A percentile compares a stretch with the other conserved stretches of the same genome.
phyloP scores from a whole-genome alignment of 345 rosid genomes.

The Excoecaria cochinchinensis region DNA sequence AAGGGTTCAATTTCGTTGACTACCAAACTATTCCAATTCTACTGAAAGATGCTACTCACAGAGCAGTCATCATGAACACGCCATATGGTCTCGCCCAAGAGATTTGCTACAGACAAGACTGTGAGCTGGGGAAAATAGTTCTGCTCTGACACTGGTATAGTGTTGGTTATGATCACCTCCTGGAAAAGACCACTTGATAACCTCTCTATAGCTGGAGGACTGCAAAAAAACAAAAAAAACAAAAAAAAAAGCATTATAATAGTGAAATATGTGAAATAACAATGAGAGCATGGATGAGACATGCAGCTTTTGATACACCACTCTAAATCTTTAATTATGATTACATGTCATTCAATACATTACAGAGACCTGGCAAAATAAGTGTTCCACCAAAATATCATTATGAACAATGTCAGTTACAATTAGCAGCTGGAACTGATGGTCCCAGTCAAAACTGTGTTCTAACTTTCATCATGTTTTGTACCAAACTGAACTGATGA shows the following conservation, averaged over 20 bases:
- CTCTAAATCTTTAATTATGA: neutral
- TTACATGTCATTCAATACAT: neutral
- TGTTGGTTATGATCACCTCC: slow-evolving; percentile 93
- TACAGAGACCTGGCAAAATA: neutral
- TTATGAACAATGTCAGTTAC: neutral
- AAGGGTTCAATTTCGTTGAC: slow-evolving; percentile 13
- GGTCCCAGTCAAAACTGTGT: neutral
- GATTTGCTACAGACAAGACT: slow-evolving; percentile 90
- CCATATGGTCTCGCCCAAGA: slow-evolving; percentile 95
- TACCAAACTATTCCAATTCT: slow-evolving; percentile 14
- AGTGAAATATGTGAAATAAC: slow-evolving; percentile 4
- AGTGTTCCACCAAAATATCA: neutral
- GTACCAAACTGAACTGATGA: neutral
- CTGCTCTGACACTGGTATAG: slow-evolving; percentile 78
- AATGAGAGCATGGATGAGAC: slow-evolving; percentile 6
- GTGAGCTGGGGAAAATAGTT: slow-evolving; percentile 94
- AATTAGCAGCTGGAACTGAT: neutral
- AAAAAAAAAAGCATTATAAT: slow-evolving; percentile 1
- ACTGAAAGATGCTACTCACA: slow-evolving; percentile 53
- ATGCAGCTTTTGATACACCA: slow-evolving; percentile 1
- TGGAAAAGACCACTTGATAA: slow-evolving; percentile 92
- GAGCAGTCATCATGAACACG: slow-evolving; percentile 95
- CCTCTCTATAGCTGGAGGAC: slow-evolving; percentile 94
- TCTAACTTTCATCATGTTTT: slow-evolving; percentile 6
- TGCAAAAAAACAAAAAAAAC: slow-evolving; percentile 29